Percentiles rank a stretch among this genome's conserved stretches.
Evolutionary conservation across 1,139 yeast genomes (phyloP).

Genomic region (Tardiomyces blankii): DNA sequence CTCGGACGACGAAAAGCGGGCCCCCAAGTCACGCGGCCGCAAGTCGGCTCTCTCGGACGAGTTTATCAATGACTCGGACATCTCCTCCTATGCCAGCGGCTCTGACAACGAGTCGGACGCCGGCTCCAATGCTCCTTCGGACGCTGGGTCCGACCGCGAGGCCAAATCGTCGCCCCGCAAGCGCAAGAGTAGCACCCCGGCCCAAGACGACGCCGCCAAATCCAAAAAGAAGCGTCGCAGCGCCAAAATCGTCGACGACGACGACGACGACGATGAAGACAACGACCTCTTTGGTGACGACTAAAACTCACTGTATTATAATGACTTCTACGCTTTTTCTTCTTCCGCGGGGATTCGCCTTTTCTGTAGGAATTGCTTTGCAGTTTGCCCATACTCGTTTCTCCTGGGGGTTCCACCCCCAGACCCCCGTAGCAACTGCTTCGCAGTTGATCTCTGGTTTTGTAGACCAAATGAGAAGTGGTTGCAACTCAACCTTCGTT

Average conservation of each 20-base stretch:
- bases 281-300: slow-evolving; percentile 21
- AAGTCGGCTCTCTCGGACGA: slow-evolving; percentile 4
- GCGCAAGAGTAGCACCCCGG: slow-evolving; percentile 2
- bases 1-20: slow-evolving; percentile 6
- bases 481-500: too few species aligned
- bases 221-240: slow-evolving; percentile 14
- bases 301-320: slow-evolving; percentile 5
- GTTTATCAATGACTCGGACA: slow-evolving; percentile 4
- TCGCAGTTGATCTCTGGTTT: too few species aligned
- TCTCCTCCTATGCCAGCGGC: neutral
- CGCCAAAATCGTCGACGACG: slow-evolving; percentile 16
- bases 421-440: too few species aligned
- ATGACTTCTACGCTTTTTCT: too few species aligned
- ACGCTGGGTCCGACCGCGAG: slow-evolving; percentile 11
- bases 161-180: slow-evolving; percentile 4
- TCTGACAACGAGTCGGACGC: slow-evolving; percentile 1
- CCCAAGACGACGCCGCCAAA: slow-evolving; percentile 9
- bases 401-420: too few species aligned
- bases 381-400: too few species aligned
- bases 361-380: too few species aligned
- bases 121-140: slow-evolving; percentile 9
- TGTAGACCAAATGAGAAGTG: too few species aligned
- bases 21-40: neutral
- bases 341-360: too few species aligned
- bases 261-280: slow-evolving; percentile 21